Evolutionary conservation across 1,284 basidiomycete genomes (phyloP).

Genomic region (Malassezia obtusa): DNA sequence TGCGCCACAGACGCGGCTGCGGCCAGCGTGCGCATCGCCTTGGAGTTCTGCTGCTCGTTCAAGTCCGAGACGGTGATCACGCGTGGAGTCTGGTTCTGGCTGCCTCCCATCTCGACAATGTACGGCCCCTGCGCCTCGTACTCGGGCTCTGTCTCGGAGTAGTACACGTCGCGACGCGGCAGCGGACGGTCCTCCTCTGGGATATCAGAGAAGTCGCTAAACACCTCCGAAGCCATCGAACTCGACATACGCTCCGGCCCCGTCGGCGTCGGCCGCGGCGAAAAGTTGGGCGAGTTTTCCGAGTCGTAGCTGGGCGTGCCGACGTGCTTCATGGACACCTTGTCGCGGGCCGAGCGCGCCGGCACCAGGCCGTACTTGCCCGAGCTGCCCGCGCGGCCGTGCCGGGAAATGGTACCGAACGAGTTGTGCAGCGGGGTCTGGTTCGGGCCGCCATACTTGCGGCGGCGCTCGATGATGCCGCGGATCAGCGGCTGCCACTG

Average conservation of each 20-base stretch:
- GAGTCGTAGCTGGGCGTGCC: conserved; percentile 18
- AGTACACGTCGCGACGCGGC: conserved; percentile 9
- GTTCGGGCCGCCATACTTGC: conserved; percentile 33
- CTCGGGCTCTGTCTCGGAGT: conserved; percentile 14
- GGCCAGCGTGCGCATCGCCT: neutral
- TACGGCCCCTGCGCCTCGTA: conserved; percentile 23
- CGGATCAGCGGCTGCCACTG: conserved; percentile 43
- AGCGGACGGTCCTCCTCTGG: conserved; percentile 9
- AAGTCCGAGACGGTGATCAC: conserved; percentile 27
- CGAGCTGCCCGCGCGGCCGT: conserved; percentile 9
- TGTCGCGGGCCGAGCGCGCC: conserved; percentile 23
- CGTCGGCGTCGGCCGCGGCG: neutral
- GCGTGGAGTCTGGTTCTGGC: conserved; percentile 16
- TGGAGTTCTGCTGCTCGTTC: neutral
- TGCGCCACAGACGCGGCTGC: neutral
- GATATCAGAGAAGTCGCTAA: conserved; percentile 10
- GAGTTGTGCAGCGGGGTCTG: conserved; percentile 31
- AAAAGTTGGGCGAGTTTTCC: conserved; percentile 1
- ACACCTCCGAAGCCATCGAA: conserved; percentile 14
- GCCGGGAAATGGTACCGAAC: conserved; percentile 28
- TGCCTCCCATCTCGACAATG: conserved; percentile 35
- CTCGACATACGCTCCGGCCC: conserved; percentile 2
- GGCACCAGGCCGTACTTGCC: conserved; percentile 23
- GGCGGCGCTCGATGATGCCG: conserved; percentile 45
- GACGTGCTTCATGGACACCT: conserved; percentile 34